Evolutionary conservation across 495 filamentous ascomycete genomes (phyloP), one percentile per base, ranked within the genome.

Genomic region (Aspergillus incahuasiensis): DNA sequence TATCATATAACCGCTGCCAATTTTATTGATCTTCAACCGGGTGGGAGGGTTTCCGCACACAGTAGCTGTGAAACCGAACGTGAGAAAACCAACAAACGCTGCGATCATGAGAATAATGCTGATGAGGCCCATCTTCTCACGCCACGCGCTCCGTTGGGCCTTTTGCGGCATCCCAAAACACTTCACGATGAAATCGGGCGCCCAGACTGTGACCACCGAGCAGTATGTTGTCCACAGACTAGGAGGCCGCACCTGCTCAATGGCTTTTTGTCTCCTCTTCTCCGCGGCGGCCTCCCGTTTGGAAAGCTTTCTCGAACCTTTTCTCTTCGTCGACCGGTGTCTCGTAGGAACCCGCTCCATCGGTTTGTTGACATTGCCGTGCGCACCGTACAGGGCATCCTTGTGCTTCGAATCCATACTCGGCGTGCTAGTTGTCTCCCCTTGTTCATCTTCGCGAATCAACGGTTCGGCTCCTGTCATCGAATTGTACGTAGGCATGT

Each of bases 81-180:
- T 99, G 38, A 99, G 75, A 72, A 92, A 99, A 61, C 95, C 95
- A 52, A 99, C 94, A 63, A 95, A 85, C 11, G 82, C 82, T 66
- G 88, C 92, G 64, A 97, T 91, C 53, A 90, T 69, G 18, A 95
- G 62, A 64, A 99, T 97, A 63, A 97, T 82, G 74, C 90, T 95
- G 67, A 97, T 88, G 52, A 99, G 76, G 6, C 95, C 95, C 79
- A 99, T 96, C 80, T 99, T 99, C 69, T 99, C 95, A 54, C 95
- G 85, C 95, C 95, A 99, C 16, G 95, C 95, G 59, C 90, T 82
- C 57, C 92, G 89, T 68, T 97, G 91, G 16, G 84, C 90, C 70
- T 88, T 94, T 44, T 86, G 74, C n/a, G 87, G 82, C 79, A 89
- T 96, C 34, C 91, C 92, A 63, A 90, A 90, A 67, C 91, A 96